Percentiles rank a stretch among this genome's conserved stretches.
Conservation (phyloP, 768 basidiomycete genomes). For the Dentipellis sp. region DNA sequence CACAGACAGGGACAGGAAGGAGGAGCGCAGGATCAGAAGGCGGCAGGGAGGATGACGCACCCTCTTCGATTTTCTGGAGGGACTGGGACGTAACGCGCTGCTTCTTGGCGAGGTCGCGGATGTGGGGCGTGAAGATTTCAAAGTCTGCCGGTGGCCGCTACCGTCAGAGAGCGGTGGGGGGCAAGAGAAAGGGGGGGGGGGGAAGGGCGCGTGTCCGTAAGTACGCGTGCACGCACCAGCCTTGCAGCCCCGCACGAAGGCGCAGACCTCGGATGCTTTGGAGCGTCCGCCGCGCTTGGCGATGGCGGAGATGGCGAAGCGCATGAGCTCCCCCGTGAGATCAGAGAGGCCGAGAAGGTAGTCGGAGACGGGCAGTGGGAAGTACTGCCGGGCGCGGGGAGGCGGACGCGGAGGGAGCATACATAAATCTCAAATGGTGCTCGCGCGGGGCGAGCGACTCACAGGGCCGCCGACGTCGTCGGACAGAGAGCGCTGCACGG, state of each 20-base stretch:
- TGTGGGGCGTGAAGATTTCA: conserved; percentile 62
- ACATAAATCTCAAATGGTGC: neutral
- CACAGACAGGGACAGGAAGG: neutral
- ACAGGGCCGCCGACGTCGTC: conserved; percentile 39
- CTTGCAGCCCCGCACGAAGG: conserved; percentile 67
- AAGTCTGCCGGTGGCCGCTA: conserved; percentile 42
- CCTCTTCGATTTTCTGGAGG: conserved; percentile 91
- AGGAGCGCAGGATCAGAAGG: neutral
- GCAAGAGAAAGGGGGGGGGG: neutral
- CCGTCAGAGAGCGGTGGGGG: neutral
- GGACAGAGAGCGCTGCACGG: conserved; percentile 57
- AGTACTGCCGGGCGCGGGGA: conserved; percentile 41
- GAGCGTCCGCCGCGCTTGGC: conserved; percentile 53
- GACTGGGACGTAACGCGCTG: conserved; percentile 79
- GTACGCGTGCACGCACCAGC: conserved; percentile 37
- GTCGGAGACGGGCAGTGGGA: conserved; percentile 69
- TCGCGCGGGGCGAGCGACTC: neutral
- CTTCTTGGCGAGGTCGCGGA: conserved; percentile 76
- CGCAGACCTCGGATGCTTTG: conserved; percentile 54
- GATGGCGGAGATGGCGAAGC: conserved; percentile 83
- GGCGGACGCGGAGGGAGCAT: neutral
- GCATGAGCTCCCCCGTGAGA: conserved; percentile 95
- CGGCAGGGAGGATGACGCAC: conserved; percentile 30
- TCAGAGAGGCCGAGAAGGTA: conserved; percentile 91
- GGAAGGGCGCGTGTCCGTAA: neutral